Evolutionary conservation across 1,139 yeast species (phyloP), one percentile per base, ranked within the genome.

Genomic region (Pichia kudriavzevii): DNA sequence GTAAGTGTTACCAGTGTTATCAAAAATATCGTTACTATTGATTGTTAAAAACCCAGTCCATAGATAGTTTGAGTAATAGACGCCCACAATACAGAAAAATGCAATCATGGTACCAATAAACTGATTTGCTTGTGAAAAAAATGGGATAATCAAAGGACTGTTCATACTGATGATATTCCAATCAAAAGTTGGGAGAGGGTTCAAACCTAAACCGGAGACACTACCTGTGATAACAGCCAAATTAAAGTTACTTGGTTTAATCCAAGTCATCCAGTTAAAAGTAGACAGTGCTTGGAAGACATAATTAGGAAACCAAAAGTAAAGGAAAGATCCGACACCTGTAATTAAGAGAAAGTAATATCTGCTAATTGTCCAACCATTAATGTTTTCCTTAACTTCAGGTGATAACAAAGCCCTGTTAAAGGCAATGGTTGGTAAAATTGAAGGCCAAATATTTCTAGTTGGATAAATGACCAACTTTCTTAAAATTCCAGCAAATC

Each of bases 121-220:
- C n/a, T n/a, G n/a, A n/a, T n/a, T 75, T 21, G 66, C 61, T 39
- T 72, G 60, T 15, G 79, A 69, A 36, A 69, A 61, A 31, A 75
- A 71, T 21, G 88, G 87, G 9, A 83, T 79, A 44, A 77, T 67
- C 49, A 79, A 65, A 8, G 88, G 87, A 21, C 79, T 71, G 13
- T 79, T 77, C 34, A 76, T 80, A 3, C 71, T 59, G 35, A 70
- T 54, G 28, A 67, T 32, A 12, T 34, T 63, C 78, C 78, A 73
- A 50, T 73, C 79, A 46, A 73, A 69, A 1, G 76, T 66, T 22
- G 68, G 46, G n/a, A n/a, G n/a, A 20, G 85, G 85, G 50, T 75
- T 56, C 54, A 77, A 53, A 22, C 83, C 85, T n/a, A 42, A 35
- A 3, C 47, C 46, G 21, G 75, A 61, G 12, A 61, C 45, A 21